A percentile compares a stretch with the other conserved stretches of the same genome.
These are phyloP conservation scores for Fusarium agapanthi DNA, from an alignment of 2,329 filamentous ascomycete genomes.

Conservation along the genomic window DNA sequence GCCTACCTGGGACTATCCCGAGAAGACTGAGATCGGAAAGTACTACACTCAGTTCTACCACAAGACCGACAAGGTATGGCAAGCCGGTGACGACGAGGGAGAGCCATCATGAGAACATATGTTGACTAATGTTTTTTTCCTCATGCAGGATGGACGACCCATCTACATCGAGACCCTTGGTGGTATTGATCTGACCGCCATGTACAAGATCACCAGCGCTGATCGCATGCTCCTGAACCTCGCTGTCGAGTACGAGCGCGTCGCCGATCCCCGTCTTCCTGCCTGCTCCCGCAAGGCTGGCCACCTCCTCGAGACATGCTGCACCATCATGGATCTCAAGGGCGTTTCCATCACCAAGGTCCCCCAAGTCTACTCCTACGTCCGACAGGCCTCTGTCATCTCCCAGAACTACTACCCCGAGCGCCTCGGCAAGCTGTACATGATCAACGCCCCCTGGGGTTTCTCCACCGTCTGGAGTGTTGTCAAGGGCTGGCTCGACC, in stretches of 20 bases:
- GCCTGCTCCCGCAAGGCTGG: slow-evolving; percentile 94
- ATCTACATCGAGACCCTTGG: slow-evolving; percentile 97
- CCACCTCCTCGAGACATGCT: slow-evolving; percentile 94
- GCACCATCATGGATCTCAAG: slow-evolving; percentile 98
- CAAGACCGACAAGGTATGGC: slow-evolving; percentile 82
- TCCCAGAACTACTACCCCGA: slow-evolving; percentile 99
- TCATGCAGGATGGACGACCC: slow-evolving; percentile 84
- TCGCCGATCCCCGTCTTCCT: slow-evolving; percentile 90
- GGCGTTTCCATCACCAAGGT: slow-evolving; percentile 87
- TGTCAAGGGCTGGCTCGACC: slow-evolving; percentile 94
- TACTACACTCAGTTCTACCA: slow-evolving; percentile 99
- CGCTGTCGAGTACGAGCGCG: slow-evolving; percentile 96
- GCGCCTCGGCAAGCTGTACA: slow-evolving; percentile 92
- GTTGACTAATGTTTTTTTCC: slow-evolving; percentile 24
- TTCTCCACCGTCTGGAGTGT: slow-evolving; percentile 87
- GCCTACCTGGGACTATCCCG: slow-evolving; percentile 83
- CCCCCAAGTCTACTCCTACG: slow-evolving; percentile 86
- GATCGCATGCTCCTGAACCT: slow-evolving; percentile 98
- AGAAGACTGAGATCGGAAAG: slow-evolving; percentile 83
- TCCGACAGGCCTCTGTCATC: slow-evolving; percentile 84
- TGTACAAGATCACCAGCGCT: slow-evolving; percentile 91
- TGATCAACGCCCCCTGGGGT: slow-evolving; percentile 98
- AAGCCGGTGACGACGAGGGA: neutral
- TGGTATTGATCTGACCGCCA: slow-evolving; percentile 86
- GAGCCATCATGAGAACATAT: slow-evolving; percentile 5